These are phyloP conservation scores for Kalmusia sp. DNA, from an alignment of 2,329 filamentous ascomycete genomes.

Conservation along the genomic window DNA sequence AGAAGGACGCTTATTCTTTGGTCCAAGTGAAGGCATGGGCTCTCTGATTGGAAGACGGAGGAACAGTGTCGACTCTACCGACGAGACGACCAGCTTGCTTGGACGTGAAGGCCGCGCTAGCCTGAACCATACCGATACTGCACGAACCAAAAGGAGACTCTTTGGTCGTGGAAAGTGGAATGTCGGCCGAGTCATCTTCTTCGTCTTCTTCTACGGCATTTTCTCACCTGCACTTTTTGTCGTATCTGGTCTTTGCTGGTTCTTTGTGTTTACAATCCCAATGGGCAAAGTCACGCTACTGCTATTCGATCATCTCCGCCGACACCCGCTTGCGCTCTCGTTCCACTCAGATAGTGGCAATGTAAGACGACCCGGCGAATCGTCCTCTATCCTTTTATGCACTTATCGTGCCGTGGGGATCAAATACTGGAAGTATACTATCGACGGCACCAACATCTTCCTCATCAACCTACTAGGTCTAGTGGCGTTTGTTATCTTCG, in stretches of 20 bases:
- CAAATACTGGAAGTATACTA: conserved; percentile 99
- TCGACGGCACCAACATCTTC: conserved; percentile 98
- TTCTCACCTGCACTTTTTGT: conserved; percentile 86
- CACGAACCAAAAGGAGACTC: conserved; percentile 75
- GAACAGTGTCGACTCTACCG: conserved; percentile 85
- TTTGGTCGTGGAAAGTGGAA: conserved; percentile 98
- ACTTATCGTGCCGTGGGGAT: conserved; percentile 94
- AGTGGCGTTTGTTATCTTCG: conserved; percentile 92
- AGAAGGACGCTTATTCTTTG: conserved; percentile 94
- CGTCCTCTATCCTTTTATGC: conserved; percentile 89
- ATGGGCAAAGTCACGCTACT: conserved; percentile 96
- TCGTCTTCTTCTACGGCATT: conserved; percentile 92
- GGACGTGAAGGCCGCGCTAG: conserved; percentile 67
- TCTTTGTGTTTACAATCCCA: conserved; percentile 95
- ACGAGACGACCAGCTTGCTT: conserved; percentile 89
- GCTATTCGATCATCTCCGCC: conserved; percentile 87
- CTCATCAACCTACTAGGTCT: conserved; percentile 95
- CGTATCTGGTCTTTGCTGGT: conserved; percentile 90
- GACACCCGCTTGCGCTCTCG: conserved; percentile 89
- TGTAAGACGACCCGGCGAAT: conserved; percentile 72
- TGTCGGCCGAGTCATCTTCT: conserved; percentile 92
- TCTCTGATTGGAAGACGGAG: conserved; percentile 87
- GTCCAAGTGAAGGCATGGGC: conserved; percentile 71
- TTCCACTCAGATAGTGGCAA: conserved; percentile 88
- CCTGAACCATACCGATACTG: conserved; percentile 44